Base-by-base conservation (phyloP, 345 rosid genomes). In the Eutrema japonicum region DNA sequence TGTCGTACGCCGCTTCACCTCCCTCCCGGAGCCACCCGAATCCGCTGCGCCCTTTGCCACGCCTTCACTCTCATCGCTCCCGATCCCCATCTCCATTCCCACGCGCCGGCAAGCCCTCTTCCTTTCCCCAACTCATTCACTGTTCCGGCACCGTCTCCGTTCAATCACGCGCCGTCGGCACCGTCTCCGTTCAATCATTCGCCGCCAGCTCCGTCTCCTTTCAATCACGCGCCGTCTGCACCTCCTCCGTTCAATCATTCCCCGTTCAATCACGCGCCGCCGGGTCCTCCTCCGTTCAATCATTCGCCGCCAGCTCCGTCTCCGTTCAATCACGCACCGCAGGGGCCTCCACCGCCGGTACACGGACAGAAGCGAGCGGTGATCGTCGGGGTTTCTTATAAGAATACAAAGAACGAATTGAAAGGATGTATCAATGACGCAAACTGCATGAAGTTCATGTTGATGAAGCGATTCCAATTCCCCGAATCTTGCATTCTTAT, bases 351-450 rank as follows among this genome's bases (percentile, higher is more conserved):
- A 0, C 88, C 92, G 0, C 41, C 83, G 0, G 75, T 77, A 13
- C 84, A 82, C n/a, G 92, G 97, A 37, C 43, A 72, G 53, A 93
- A 88, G 85, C 85, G 92, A 9, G 98, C 98, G 8, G 85, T 93
- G 67, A 85, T 93, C 12, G 82, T 91, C 8, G 97, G 91, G 37
- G 77, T 93, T 2, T 77, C 94, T 16, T 93, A 91, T 59, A 84
- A 61, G 85, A 40, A 81, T 45, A 72, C 94, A 4, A 22, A 27
- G 9, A 40, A 81, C 53, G 93, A 93, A 78, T 85, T 93, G 26
- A 89, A 88, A 70, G 98, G 98, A 9, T 91, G 98, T 75, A 47
- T 91, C 43, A 91, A 91, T 68, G 96, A 93, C 59, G 95, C 93
- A 41, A 89, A 66, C 13, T 93, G 91, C 74, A 93, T 93, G 94